Conservation (phyloP, 2,329 filamentous ascomycete genomes). For the Nemania sp. region DNA sequence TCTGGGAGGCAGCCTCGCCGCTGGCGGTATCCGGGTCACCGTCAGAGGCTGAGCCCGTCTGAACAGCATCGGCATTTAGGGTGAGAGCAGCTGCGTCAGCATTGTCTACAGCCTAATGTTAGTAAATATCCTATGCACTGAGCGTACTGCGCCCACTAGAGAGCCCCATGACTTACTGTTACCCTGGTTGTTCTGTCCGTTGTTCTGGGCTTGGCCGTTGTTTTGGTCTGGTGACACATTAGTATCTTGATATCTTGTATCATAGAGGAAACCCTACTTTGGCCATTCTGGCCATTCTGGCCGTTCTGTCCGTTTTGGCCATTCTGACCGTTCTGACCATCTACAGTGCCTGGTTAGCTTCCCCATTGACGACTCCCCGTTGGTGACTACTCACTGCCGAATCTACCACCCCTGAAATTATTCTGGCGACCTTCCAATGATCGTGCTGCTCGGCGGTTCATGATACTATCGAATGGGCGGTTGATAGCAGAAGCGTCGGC, state of each 20-base stretch:
- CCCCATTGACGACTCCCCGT: background rate
- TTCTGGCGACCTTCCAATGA: constrained; percentile 59
- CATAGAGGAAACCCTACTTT: constrained; percentile 2
- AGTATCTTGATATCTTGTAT: background rate
- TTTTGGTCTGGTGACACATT: constrained; percentile 31
- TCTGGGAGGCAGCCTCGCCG: constrained; percentile 65
- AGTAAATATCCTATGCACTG: background rate
- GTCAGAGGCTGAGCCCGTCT: constrained; percentile 60
- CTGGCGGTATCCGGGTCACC: constrained; percentile 50
- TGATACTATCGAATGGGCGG: constrained; percentile 52
- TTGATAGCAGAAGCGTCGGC: constrained; percentile 60
- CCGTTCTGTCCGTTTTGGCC: constrained; percentile 13
- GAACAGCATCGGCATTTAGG: constrained; percentile 59
- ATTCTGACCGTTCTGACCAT: constrained; percentile 5
- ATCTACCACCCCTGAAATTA: constrained; percentile 43
- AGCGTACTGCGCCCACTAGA: too few species aligned
- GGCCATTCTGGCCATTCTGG: background rate
- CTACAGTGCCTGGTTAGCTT: constrained; percentile 20
- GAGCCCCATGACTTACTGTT: constrained; percentile 23
- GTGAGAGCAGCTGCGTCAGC: constrained; percentile 46
- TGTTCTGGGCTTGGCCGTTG: constrained; percentile 42
- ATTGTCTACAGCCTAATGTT: constrained; percentile 41
- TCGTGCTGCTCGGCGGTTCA: constrained; percentile 47
- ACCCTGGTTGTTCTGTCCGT: constrained; percentile 41
- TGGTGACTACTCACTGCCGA: constrained; percentile 30